phyloP scores from a whole-genome alignment of 179 eudicot species.

The Patellifolia procumbens region DNA sequence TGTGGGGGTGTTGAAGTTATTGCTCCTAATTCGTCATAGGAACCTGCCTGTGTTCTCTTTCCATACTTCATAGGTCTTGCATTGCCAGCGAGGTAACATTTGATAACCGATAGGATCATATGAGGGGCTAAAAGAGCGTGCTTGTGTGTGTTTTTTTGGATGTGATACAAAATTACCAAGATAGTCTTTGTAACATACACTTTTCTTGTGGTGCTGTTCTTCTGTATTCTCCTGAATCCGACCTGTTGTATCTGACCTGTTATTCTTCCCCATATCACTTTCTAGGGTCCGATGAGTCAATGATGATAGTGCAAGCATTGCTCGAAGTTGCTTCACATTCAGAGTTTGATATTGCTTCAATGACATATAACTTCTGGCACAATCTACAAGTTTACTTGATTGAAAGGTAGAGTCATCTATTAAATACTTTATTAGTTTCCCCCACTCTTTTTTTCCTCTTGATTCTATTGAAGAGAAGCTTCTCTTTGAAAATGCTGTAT shows the following conservation, averaged over 20 bases:
- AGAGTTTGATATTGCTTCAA: conserved; percentile 97
- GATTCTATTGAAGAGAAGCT: conserved; percentile 11
- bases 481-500: conserved; percentile 8
- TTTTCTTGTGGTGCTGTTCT: not conserved
- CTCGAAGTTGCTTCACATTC: conserved; percentile 95
- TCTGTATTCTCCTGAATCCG: not conserved
- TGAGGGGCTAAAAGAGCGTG: not conserved
- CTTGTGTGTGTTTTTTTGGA: not conserved
- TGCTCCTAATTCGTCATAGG: too few species aligned
- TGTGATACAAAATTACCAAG: not conserved
- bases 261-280: conserved; percentile 15
- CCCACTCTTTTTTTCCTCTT: not conserved
- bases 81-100: too few species aligned
- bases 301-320: conserved; percentile 86
- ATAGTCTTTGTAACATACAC: not conserved
- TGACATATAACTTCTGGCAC: conserved; percentile 99
- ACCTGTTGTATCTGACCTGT: conserved; percentile 11
- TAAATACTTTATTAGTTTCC: not conserved
- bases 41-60: too few species aligned
- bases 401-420: conserved; percentile 58
- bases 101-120: not conserved
- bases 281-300: conserved; percentile 88
- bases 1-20: too few species aligned
- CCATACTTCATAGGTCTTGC: too few species aligned
- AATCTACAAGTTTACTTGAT: conserved; percentile 80